Evolutionary conservation across 192 early-diverging fungal genomes (phyloP).

Genomic region (Powellomyces hirtus): DNA sequence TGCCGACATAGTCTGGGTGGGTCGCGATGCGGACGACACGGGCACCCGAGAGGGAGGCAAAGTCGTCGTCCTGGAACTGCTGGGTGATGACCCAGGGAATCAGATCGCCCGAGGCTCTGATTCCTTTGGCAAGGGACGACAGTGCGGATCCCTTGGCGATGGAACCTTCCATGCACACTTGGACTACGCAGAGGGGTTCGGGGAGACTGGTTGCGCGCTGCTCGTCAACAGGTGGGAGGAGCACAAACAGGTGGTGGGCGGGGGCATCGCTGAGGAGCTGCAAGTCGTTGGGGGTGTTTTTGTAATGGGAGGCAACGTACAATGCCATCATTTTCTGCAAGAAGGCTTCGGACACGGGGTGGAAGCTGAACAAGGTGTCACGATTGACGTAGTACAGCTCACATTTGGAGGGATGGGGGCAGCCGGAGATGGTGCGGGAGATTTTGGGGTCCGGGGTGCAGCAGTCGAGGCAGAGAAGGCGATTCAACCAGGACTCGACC

Average conservation of each 20-base stretch:
- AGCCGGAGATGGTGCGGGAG: slow-evolving; percentile 48
- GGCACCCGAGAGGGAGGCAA: slow-evolving; percentile 90
- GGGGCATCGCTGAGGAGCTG: slow-evolving; percentile 97
- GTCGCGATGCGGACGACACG: slow-evolving; percentile 97
- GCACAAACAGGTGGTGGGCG: slow-evolving; percentile 95
- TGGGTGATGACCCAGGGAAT: slow-evolving; percentile 97
- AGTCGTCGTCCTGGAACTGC: slow-evolving; percentile 94
- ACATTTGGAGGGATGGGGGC: slow-evolving; percentile 90
- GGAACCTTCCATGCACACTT: slow-evolving; percentile 91
- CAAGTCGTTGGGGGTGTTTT: slow-evolving; percentile 98
- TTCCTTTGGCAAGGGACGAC: slow-evolving; percentile 78
- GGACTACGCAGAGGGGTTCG: slow-evolving; percentile 90
- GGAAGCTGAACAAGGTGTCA: slow-evolving; percentile 97
- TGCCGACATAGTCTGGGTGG: slow-evolving; percentile 92
- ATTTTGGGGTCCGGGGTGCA: slow-evolving; percentile 29
- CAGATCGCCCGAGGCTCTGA: slow-evolving; percentile 86
- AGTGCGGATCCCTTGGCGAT: slow-evolving; percentile 87
- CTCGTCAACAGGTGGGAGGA: slow-evolving; percentile 83
- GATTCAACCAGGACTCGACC: slow-evolving; percentile 94
- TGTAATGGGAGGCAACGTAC: slow-evolving; percentile 98
- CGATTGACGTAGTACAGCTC: slow-evolving; percentile 96
- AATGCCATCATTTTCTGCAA: slow-evolving; percentile 96
- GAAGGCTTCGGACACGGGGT: slow-evolving; percentile 94
- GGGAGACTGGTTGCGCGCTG: slow-evolving; percentile 63
- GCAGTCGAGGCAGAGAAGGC: slow-evolving; percentile 88